Percentiles rank a stretch among this genome's conserved stretches.
phyloP scores from a whole-genome alignment of 2,329 filamentous ascomycete genomes.

The Phaeoacremonium minimum region DNA sequence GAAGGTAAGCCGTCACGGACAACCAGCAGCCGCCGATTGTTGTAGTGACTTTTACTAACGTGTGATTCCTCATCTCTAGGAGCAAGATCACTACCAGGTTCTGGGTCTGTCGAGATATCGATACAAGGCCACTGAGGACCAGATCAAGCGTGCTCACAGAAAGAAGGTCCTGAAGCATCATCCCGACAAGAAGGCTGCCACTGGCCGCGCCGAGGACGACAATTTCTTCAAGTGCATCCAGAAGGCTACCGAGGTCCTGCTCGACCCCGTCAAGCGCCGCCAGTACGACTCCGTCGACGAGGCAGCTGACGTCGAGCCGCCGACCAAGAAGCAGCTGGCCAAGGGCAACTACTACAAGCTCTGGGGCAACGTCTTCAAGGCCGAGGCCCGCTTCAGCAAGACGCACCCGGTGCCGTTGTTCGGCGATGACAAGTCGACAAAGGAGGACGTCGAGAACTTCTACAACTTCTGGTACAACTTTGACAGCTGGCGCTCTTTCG shows the following conservation, averaged over 20 bases:
- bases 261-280: slow-evolving; percentile 85
- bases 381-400: slow-evolving; percentile 91
- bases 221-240: slow-evolving; percentile 99
- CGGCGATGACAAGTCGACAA: slow-evolving; percentile 76
- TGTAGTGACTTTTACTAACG: background rate
- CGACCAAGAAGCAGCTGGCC: slow-evolving; percentile 82
- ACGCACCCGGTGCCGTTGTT: slow-evolving; percentile 82
- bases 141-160: slow-evolving; percentile 98
- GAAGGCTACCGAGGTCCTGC: slow-evolving; percentile 89
- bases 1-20: slow-evolving; percentile 64
- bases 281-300: slow-evolving; percentile 98
- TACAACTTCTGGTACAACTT: slow-evolving; percentile 99
- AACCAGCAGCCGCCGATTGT: background rate
- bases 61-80: slow-evolving; percentile 44
- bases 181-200: slow-evolving; percentile 96
- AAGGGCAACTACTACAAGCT: slow-evolving; percentile 94
- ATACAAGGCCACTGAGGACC: slow-evolving; percentile 88
- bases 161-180: slow-evolving; percentile 99
- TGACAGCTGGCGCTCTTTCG: slow-evolving; percentile 95
- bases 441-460: slow-evolving; percentile 89
- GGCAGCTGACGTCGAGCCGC: slow-evolving; percentile 85
- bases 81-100: slow-evolving; percentile 96
- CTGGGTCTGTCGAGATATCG: slow-evolving; percentile 91
- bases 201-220: slow-evolving; percentile 84
- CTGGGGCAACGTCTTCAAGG: slow-evolving; percentile 85